These are phyloP conservation scores for Penicillium freii DNA, from an alignment of 2,329 filamentous ascomycete species.

Conservation along the genomic window DNA sequence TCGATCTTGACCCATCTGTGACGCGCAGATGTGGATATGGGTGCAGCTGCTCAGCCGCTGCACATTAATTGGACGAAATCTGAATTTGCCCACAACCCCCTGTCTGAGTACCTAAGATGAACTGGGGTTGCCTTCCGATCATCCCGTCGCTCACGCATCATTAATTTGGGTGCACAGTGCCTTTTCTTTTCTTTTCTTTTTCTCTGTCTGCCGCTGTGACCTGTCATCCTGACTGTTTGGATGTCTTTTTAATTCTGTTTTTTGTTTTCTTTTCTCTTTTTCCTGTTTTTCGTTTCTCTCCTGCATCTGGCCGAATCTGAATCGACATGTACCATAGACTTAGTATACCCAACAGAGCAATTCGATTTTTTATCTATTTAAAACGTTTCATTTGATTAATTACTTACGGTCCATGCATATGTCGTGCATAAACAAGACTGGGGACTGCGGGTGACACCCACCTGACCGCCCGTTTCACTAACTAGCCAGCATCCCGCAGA, in stretches of 20 bases:
- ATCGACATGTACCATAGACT: conserved; percentile 41
- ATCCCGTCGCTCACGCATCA: conserved; percentile 11
- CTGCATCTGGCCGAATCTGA: conserved; percentile 26
- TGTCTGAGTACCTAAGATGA: conserved; percentile 7
- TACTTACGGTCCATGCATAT: conserved; percentile 17
- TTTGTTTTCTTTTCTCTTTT: conserved; percentile 9
- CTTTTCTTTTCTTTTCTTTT: conserved; percentile 7
- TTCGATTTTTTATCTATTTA: conserved; percentile 5
- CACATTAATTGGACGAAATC: conserved; percentile 15
- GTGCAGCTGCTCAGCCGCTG: conserved; percentile 2
- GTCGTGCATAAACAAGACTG: conserved; percentile 21
- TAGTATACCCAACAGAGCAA: conserved; percentile 40
- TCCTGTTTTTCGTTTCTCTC: conserved; percentile 12
- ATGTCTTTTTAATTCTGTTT: conserved; percentile 12
- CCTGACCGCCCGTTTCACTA: conserved; percentile 20
- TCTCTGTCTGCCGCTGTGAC: conserved; percentile 18
- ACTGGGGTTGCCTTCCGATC: conserved; percentile 6
- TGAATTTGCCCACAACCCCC: not conserved
- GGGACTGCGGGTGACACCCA: conserved; percentile 11
- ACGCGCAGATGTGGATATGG: conserved; percentile 23
- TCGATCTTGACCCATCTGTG: conserved; percentile 5
- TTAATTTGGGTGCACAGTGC: conserved; percentile 2
- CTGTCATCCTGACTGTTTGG: conserved; percentile 14
- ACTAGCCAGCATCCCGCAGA: not conserved
- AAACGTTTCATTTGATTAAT: conserved; percentile 2